Percentiles rank a stretch among this genome's conserved stretches.
Conservation (phyloP, 176 grass and related monocot species). For the Zoysia japonica region DNA sequence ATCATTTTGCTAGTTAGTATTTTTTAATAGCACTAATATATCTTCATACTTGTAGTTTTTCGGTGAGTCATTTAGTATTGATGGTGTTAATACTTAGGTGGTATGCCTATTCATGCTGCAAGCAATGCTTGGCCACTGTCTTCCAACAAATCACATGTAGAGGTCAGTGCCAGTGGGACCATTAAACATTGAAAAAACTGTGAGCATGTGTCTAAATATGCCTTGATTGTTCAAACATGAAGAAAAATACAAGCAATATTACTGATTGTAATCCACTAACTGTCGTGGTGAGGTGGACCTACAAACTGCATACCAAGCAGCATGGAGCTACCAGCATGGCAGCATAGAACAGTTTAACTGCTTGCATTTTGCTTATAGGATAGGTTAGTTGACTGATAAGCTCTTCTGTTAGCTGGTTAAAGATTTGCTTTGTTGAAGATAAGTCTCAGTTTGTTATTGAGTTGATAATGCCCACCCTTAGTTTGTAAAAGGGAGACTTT, state of each 20-base stretch:
- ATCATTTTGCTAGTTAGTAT: not conserved
- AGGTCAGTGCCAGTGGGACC: not conserved
- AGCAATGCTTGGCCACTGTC: not conserved
- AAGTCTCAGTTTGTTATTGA: not conserved
- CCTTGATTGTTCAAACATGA: constrained; percentile 1
- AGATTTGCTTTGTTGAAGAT: not conserved
- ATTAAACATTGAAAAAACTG: constrained; percentile 12
- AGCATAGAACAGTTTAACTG: not conserved
- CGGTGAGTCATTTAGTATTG: not conserved
- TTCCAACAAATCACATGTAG: not conserved
- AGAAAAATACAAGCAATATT: constrained; percentile 22
- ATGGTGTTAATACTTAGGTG: not conserved
- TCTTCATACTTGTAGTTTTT: not conserved
- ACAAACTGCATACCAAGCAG: not conserved
- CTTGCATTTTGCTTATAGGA: not conserved
- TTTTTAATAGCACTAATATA: not conserved
- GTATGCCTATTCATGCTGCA: not conserved
- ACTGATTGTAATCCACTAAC: constrained; percentile 1
- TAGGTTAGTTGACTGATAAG: not conserved
- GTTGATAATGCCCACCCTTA: not conserved
- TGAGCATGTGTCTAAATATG: constrained; percentile 9
- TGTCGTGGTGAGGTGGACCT: not conserved
- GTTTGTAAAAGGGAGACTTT: not conserved
- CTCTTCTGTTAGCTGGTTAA: not conserved
- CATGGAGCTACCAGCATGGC: not conserved